Evolutionary conservation across 2,329 filamentous ascomycete species (phyloP).

Genomic region (Neodidymelliopsis sp.): DNA sequence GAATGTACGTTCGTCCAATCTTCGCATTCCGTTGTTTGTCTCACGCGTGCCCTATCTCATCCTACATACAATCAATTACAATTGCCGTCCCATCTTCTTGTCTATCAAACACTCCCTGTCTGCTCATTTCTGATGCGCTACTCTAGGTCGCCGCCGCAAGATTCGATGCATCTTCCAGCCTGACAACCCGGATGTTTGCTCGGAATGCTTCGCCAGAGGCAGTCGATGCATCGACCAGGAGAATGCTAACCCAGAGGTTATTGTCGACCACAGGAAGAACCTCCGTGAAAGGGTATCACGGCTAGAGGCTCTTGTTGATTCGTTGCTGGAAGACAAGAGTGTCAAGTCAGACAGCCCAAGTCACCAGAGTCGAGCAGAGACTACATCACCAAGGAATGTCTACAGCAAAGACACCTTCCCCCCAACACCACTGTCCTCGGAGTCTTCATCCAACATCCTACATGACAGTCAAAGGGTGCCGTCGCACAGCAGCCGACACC

Average conservation of each 20-base stretch:
- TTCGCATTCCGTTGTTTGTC: constrained; percentile 6
- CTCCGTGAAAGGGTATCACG: constrained; percentile 53
- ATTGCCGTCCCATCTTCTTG: neutral
- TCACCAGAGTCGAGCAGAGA: constrained; percentile 33
- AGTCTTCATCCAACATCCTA: constrained; percentile 34
- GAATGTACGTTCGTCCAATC: constrained; percentile 49
- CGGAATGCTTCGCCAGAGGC: constrained; percentile 55
- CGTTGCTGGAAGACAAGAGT: constrained; percentile 46
- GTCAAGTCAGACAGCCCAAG: constrained; percentile 40
- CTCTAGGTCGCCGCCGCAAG: constrained; percentile 57
- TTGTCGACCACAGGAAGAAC: constrained; percentile 54
- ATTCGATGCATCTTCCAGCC: constrained; percentile 56
- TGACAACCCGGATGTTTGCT: constrained; percentile 52
- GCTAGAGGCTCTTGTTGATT: constrained; percentile 51
- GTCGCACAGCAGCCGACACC: constrained; percentile 35
- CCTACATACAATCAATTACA: constrained; percentile 12
- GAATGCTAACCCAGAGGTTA: constrained; percentile 48
- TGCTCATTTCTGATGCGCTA: constrained; percentile 30
- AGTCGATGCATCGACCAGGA: constrained; percentile 57
- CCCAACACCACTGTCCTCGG: constrained; percentile 45
- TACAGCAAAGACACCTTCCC: constrained; percentile 38
- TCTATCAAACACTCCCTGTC: neutral
- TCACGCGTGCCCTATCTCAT: neutral
- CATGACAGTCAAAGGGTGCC: constrained; percentile 33
- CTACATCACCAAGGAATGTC: constrained; percentile 34